phyloP scores from a whole-genome alignment of 768 basidiomycete genomes.

The Suillus alpinus region DNA sequence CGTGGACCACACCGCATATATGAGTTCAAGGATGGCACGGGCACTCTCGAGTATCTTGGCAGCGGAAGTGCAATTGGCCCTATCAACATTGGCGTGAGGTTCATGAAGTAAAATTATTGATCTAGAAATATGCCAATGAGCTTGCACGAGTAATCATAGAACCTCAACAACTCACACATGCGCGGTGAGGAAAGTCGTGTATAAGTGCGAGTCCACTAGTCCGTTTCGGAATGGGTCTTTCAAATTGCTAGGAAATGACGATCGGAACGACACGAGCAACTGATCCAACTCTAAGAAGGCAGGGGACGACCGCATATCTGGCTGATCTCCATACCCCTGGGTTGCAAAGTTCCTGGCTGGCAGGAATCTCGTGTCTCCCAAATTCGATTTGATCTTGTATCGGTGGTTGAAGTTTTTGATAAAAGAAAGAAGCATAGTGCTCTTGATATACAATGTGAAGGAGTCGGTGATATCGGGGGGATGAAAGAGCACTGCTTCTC shows the following conservation, averaged over 20 bases:
- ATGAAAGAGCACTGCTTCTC: slow-evolving; percentile 58
- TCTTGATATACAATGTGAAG: slow-evolving; percentile 70
- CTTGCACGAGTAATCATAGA: slow-evolving; percentile 20
- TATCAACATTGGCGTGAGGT: slow-evolving; percentile 63
- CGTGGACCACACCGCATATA: slow-evolving; percentile 65
- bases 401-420: slow-evolving; percentile 67
- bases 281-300: slow-evolving; percentile 66
- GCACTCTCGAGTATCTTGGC: slow-evolving; percentile 66
- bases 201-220: slow-evolving; percentile 61
- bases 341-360: slow-evolving; percentile 30
- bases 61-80: slow-evolving; percentile 62
- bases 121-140: slow-evolving; percentile 35
- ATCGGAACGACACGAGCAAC: slow-evolving; percentile 51
- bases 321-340: slow-evolving; percentile 34
- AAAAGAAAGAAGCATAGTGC: slow-evolving; percentile 57
- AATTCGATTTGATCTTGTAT: slow-evolving; percentile 57
- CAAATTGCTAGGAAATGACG: slow-evolving; percentile 56
- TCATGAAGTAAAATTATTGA: slow-evolving; percentile 72
- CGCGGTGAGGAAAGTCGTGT: slow-evolving; percentile 32
- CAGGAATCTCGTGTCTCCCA: slow-evolving; percentile 51
- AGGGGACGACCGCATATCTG: slow-evolving; percentile 58
- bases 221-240: slow-evolving; percentile 50
- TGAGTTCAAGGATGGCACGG: slow-evolving; percentile 62
- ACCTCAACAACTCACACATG: slow-evolving; percentile 28
- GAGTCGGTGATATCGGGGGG: slow-evolving; percentile 64